Base-by-base conservation (phyloP, 2,329 filamentous ascomycete species). In the Claviceps spartinae region DNA sequence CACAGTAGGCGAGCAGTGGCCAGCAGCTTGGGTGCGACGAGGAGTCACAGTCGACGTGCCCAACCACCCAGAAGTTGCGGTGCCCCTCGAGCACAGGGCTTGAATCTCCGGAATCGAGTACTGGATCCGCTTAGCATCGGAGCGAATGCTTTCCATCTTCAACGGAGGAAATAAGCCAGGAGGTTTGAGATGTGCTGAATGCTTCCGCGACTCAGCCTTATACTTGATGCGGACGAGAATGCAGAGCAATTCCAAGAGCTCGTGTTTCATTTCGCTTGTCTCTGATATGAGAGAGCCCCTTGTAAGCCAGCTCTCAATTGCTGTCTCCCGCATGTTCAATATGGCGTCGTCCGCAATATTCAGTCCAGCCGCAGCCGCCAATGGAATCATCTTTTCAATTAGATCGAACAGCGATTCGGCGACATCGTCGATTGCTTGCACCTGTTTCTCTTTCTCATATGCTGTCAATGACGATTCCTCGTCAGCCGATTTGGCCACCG, bases 231-330 rank as follows among this genome's bases (percentile, higher is more conserved):
- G 54, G 2, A 49, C 24, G 5, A 65, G 54, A 9, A 57, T 47
- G 5, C 59, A 57, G 3, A 67, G 52, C 1, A 63, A 42, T 0
- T 55, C 30, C 2, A 61, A 26, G 0, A 63, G 47, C 2, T 57
- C 55, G 0, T 58, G 48, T 24, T 58, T 61, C 24, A 64, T 52
- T 5, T 58, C 55, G 11, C 62, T 58, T 3, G 48, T 50, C 6
- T 62, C 53, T 8, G 50, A 56, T 4, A 55, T 52, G n/a, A 66
- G 54, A 16, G 59, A 59, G 0, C 62, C 62, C 13, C 60, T 54
- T 3, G 53, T 37, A 6, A 59, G 50, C 62, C 62, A 65, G 20
- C 57, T 53, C 1, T 61, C 56, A 11, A 64, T 54, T 3, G 61
- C 56, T 0, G 56, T 57, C 5, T 64, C 60, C 20, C 63, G 57